Conservation (phyloP, 257 asterid species). For the Solanum ossicruentum region DNA sequence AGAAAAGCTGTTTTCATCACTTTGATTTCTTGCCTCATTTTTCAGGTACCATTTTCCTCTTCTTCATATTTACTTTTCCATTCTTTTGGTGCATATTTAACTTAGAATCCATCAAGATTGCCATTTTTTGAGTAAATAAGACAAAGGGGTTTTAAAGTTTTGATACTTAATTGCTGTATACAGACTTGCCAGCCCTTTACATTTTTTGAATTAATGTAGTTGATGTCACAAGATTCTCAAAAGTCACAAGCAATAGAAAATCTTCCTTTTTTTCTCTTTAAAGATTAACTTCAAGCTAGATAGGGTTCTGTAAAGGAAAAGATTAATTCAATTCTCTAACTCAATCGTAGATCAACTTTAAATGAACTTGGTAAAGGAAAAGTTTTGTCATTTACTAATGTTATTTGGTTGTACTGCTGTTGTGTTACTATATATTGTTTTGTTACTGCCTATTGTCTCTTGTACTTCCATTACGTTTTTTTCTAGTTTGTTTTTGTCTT, state of each 20-base stretch:
- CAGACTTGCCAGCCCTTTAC: background rate
- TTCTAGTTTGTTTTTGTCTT: background rate
- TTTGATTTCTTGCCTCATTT: background rate
- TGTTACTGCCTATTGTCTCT: background rate
- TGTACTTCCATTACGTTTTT: background rate
- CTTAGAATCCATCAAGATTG: background rate
- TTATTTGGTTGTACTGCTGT: background rate
- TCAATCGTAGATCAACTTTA: background rate
- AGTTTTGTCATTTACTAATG: background rate
- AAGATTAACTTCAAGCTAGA: background rate
- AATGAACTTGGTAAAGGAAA: background rate
- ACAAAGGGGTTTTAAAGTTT: background rate
- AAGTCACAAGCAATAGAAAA: background rate
- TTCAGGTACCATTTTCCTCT: background rate
- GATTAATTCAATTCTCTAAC: background rate
- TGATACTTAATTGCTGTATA: background rate
- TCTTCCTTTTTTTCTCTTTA: background rate
- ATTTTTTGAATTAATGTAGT: background rate
- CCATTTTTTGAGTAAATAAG: background rate
- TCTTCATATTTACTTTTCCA: background rate
- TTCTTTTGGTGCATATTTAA: background rate
- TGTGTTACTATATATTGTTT: background rate
- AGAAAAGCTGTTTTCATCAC: background rate
- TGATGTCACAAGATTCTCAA: background rate
- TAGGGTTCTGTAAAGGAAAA: background rate